Evolutionary conservation across 345 rosid species (phyloP).

Genomic region (Citrus medica): DNA sequence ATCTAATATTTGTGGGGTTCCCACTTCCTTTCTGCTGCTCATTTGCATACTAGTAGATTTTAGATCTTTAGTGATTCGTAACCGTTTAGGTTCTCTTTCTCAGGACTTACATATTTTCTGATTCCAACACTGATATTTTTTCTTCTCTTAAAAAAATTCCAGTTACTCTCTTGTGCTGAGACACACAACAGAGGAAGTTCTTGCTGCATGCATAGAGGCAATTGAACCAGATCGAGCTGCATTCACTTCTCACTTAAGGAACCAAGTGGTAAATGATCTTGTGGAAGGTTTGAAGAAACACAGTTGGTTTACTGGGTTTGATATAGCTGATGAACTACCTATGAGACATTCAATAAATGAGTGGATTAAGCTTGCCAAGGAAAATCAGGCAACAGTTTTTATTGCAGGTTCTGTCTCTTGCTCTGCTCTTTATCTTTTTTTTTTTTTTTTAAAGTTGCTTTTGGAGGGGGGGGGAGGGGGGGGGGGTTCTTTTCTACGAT

Average conservation of each 20-base stretch:
- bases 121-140: not conserved
- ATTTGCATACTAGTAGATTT: not conserved
- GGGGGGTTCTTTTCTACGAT: not conserved
- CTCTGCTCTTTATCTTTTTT: not conserved
- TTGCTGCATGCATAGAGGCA: constrained; percentile 82
- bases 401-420: constrained; percentile 65
- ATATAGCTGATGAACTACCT: constrained; percentile 70
- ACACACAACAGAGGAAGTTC: constrained; percentile 96
- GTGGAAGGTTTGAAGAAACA: constrained; percentile 62
- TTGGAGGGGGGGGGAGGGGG: no score
- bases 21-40: not conserved
- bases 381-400: constrained; percentile 71
- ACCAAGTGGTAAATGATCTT: constrained; percentile 72
- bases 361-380: constrained; percentile 76
- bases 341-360: constrained; percentile 50
- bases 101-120: not conserved
- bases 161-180: constrained; percentile 92
- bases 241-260: constrained; percentile 71
- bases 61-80: not conserved
- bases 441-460: not conserved
- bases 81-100: not conserved
- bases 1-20: not conserved
- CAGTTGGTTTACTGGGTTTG: constrained; percentile 79
- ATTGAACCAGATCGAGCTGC: constrained; percentile 78
- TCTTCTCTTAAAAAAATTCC: constrained; percentile 22